Conservation (phyloP, 345 rosid species). For the Ceriops decandra region DNA sequence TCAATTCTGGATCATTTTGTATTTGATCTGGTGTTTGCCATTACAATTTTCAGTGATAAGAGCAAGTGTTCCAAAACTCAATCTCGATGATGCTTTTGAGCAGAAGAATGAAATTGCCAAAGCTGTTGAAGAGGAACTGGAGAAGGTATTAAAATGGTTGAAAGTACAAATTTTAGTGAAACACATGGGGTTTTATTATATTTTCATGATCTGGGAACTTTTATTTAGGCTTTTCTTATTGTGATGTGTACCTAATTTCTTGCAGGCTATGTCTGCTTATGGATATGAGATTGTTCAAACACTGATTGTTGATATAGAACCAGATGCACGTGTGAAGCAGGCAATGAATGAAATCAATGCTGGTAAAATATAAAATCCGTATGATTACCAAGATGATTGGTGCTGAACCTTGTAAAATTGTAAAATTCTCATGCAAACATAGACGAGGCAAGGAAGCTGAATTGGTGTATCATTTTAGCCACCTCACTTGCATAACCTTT, state of each 20-base stretch:
- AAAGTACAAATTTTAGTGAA: not conserved
- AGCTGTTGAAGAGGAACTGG: slow-evolving; percentile 20
- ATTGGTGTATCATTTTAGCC: too few species aligned
- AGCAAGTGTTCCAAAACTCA: slow-evolving; percentile 16
- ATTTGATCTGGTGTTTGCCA: not conserved
- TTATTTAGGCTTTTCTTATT: too few species aligned
- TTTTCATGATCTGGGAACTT: not conserved
- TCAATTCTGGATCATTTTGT: not conserved
- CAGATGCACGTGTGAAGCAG: slow-evolving; percentile 22
- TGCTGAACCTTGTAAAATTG: not conserved
- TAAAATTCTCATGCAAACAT: not conserved
- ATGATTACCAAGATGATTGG: not conserved
- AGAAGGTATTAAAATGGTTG: not conserved
- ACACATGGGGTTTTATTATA: too few species aligned
- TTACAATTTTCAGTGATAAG: not conserved
- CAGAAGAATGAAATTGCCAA: slow-evolving; percentile 16
- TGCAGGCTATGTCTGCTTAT: slow-evolving; percentile 28
- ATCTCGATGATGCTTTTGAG: slow-evolving; percentile 16
- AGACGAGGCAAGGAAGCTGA: too few species aligned
- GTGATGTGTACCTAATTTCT: not conserved
- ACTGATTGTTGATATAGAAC: slow-evolving; percentile 22
- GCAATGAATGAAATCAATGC: slow-evolving; percentile 27
- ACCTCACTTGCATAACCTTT: too few species aligned
- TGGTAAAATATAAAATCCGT: not conserved
- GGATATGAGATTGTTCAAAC: slow-evolving; percentile 27